Conservation (phyloP, 257 asterid species). For the Salvia rosmarinus region DNA sequence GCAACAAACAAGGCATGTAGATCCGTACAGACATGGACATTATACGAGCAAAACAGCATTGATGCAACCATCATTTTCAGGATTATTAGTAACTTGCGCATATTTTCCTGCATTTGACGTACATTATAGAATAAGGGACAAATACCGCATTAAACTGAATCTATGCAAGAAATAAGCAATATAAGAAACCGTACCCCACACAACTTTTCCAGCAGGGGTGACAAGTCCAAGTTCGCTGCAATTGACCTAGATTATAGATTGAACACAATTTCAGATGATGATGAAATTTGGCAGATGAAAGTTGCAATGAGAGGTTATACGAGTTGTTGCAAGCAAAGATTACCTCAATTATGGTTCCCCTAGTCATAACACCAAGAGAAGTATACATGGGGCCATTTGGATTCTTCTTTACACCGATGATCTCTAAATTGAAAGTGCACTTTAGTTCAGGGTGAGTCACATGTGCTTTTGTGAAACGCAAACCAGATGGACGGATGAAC, state of each 20-base stretch:
- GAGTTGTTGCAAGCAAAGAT: constrained; percentile 24
- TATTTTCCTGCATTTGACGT: constrained; percentile 72
- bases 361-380: constrained; percentile 90
- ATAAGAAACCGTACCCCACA: constrained; percentile 69
- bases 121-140: background rate
- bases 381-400: constrained; percentile 97
- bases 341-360: constrained; percentile 93
- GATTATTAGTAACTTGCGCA: constrained; percentile 95
- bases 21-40: constrained; percentile 43
- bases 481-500: constrained; percentile 83
- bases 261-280: background rate
- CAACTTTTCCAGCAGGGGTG: constrained; percentile 97
- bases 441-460: constrained; percentile 96
- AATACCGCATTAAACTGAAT: background rate
- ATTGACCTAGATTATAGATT: constrained; percentile 63
- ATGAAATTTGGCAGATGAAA: background rate
- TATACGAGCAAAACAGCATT: constrained; percentile 90
- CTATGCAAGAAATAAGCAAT: too few relatives aligned
- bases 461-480: constrained; percentile 93
- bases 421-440: constrained; percentile 90
- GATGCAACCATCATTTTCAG: constrained; percentile 96
- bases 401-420: constrained; percentile 93
- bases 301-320: constrained; percentile 41
- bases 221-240: constrained; percentile 95
- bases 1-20: background rate